These are phyloP conservation scores for Colletotrichum eremochloae DNA, from an alignment of 2,329 filamentous ascomycete species.

Conservation along the genomic window DNA sequence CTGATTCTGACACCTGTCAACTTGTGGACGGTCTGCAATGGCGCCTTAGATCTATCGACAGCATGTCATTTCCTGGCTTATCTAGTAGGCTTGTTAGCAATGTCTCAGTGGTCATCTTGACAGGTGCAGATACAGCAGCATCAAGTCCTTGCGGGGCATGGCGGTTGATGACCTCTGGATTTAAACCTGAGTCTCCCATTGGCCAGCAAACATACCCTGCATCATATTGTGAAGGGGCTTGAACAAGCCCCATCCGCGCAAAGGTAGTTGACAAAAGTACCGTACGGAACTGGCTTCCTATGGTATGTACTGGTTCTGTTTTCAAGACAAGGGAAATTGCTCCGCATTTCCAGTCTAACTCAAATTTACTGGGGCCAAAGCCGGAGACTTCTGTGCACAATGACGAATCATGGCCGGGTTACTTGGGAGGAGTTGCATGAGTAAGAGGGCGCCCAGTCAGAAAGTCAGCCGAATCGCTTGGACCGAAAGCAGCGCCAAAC, in stretches of 20 bases:
- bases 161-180: neutral
- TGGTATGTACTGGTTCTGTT: neutral
- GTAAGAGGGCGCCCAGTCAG: slow-evolving; percentile 8
- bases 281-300: neutral
- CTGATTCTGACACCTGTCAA: slow-evolving; percentile 37
- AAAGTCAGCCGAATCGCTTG: slow-evolving; percentile 12
- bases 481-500: slow-evolving; percentile 27
- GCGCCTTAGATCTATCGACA: slow-evolving; percentile 1
- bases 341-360: neutral
- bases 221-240: neutral
- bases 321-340: neutral
- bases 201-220: neutral
- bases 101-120: neutral
- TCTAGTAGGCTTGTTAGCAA: neutral
- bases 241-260: neutral
- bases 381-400: slow-evolving; percentile 6
- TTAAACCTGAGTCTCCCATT: neutral
- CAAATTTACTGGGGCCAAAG: neutral
- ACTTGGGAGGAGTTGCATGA: neutral
- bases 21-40: slow-evolving; percentile 14
- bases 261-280: neutral
- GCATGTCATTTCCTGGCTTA: neutral
- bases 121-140: neutral
- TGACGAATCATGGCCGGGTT: slow-evolving; percentile 30
- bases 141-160: neutral